Conservation (phyloP, 139 green algal species). For the Chlamydomonas sp. region DNA sequence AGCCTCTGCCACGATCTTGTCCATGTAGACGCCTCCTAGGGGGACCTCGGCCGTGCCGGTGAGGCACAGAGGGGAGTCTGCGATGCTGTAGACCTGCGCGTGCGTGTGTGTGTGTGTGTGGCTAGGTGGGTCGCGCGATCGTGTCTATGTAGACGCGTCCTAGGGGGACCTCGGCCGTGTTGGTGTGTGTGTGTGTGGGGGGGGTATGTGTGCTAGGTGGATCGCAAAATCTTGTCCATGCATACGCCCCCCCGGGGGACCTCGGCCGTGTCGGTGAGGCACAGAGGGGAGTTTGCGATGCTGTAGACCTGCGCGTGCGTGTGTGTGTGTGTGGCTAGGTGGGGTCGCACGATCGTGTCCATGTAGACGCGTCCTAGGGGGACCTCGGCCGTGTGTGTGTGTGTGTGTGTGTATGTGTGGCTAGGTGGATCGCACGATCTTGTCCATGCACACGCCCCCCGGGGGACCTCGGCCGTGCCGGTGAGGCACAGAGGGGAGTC, state of each 20-base stretch:
- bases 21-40: constrained; percentile 85
- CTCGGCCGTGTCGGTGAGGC: constrained; percentile 92
- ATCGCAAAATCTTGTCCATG: constrained; percentile 90
- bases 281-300: constrained; percentile 71
- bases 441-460: constrained; percentile 86
- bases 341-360: no score
- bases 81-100: constrained; percentile 78
- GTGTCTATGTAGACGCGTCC: no score
- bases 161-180: no score
- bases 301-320: constrained; percentile 76
- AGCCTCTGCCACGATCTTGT: constrained; percentile 69
- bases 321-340: no score
- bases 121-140: no score
- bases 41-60: constrained; percentile 95
- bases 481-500: constrained; percentile 84
- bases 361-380: no score
- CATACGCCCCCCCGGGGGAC: constrained; percentile 83
- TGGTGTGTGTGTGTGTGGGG: no score
- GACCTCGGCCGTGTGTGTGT: no score
- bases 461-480: constrained; percentile 91
- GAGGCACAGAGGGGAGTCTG: constrained; percentile 77
- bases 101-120: no score
- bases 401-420: no score
- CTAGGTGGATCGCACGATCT: no score
- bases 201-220: no score